Evolutionary conservation across 805 yeast genomes (phyloP).

Genomic region (Alloascoidea africana): DNA sequence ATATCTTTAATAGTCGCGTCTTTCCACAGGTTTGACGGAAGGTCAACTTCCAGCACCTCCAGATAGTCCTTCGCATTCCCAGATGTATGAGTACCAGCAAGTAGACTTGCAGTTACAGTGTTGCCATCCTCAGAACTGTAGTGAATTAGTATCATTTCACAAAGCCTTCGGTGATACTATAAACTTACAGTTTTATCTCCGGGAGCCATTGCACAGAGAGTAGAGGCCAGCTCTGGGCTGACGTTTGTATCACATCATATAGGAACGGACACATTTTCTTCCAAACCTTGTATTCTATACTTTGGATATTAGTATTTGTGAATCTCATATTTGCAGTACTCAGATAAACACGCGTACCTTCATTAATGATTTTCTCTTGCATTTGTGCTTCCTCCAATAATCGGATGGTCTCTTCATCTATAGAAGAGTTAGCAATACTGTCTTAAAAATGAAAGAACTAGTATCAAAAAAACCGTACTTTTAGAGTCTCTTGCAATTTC

Average conservation of each 20-base stretch:
- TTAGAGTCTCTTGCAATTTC: conserved; percentile 1
- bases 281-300: conserved; percentile 38
- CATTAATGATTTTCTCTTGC: neutral
- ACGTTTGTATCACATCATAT: conserved; percentile 60
- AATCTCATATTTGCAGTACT: no score
- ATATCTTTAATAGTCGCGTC: conserved; percentile 13
- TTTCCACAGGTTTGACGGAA: conserved; percentile 8
- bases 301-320: no score
- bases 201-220: conserved; percentile 59
- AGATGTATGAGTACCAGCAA: conserved; percentile 9
- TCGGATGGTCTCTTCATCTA: neutral
- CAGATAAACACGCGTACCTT: no score
- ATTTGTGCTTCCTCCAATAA: neutral
- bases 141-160: neutral
- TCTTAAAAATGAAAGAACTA: no score
- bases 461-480: no score
- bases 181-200: conserved; percentile 12
- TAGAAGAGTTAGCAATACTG: no score
- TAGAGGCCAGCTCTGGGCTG: conserved; percentile 56
- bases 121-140: conserved; percentile 3
- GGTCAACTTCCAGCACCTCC: conserved; percentile 7
- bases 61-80: conserved; percentile 10
- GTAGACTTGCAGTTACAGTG: conserved; percentile 8
- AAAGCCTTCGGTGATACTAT: conserved; percentile 1
- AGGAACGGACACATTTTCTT: conserved; percentile 70